phyloP scores from a whole-genome alignment of 257 asterid genomes.

The Echium plantagineum region DNA sequence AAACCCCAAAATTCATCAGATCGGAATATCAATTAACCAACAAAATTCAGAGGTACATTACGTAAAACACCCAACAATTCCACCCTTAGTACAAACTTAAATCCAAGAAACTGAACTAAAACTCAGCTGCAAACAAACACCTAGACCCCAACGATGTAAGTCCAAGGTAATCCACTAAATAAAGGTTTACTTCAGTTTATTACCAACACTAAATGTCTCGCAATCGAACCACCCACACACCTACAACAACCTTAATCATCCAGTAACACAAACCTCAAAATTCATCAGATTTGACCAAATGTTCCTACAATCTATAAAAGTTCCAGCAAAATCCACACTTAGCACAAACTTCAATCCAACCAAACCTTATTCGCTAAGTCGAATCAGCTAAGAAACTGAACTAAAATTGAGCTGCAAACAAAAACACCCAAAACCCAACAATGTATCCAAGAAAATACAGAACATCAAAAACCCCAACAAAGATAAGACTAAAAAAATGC shows the following conservation, averaged over 20 bases:
- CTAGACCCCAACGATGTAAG: neutral
- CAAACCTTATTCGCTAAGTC: too few species aligned
- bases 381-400: too few species aligned
- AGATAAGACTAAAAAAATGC: neutral
- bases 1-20: constrained; percentile 28
- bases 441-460: too few species aligned
- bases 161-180: too few species aligned
- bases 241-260: constrained; percentile 6
- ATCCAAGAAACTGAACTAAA: constrained; percentile 6
- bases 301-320: neutral
- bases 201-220: neutral
- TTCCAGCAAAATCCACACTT: constrained; percentile 9
- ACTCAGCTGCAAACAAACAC: constrained; percentile 12
- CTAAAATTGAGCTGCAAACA: constrained; percentile 7
- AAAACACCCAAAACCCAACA: neutral
- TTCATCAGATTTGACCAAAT: constrained; percentile 40
- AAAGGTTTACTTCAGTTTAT: too few species aligned
- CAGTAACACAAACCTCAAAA: too few species aligned
- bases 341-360: constrained; percentile 12
- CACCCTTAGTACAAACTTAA: constrained; percentile 12
- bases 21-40: constrained; percentile 28
- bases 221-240: constrained; percentile 9
- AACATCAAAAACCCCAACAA: neutral
- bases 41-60: neutral
- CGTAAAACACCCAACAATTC: neutral